Conservation (phyloP, 1,284 basidiomycete genomes). For the Takashimella koratensis region DNA sequence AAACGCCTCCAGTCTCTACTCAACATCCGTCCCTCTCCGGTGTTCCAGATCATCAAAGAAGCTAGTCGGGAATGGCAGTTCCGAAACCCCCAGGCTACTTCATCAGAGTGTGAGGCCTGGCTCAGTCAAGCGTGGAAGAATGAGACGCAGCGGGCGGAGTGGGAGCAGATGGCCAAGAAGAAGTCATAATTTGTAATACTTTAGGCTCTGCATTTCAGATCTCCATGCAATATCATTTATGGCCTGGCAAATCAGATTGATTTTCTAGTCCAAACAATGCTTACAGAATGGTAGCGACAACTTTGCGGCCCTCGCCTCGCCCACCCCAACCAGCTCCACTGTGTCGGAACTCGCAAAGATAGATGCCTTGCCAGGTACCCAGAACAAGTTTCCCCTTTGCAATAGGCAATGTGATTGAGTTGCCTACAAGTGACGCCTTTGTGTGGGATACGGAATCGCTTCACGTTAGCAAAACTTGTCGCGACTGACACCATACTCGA, state of each 20-base stretch:
- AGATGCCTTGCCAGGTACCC: slow-evolving; percentile 80
- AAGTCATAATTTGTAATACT: neutral
- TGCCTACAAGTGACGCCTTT: slow-evolving; percentile 77
- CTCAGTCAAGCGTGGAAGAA: slow-evolving; percentile 50
- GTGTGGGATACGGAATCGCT: slow-evolving; percentile 73
- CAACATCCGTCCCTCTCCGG: slow-evolving; percentile 60
- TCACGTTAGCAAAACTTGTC: neutral
- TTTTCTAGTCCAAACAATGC: neutral
- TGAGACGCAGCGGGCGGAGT: neutral
- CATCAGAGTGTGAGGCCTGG: slow-evolving; percentile 67
- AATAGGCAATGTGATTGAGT: slow-evolving; percentile 78
- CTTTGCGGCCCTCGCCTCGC: slow-evolving; percentile 37
- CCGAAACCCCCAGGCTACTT: slow-evolving; percentile 62
- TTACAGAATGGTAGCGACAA: slow-evolving; percentile 42
- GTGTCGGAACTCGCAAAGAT: slow-evolving; percentile 29
- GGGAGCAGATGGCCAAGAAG: neutral
- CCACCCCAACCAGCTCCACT: slow-evolving; percentile 43
- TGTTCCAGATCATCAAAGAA: slow-evolving; percentile 63
- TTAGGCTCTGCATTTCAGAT: too few relatives aligned
- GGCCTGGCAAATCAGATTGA: too few relatives aligned
- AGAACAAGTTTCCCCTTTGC: slow-evolving; percentile 74
- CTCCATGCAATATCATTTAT: too few relatives aligned
- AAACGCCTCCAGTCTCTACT: slow-evolving; percentile 61
- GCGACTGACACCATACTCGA: slow-evolving; percentile 62
- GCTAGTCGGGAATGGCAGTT: slow-evolving; percentile 78